These are phyloP conservation scores for Microbotryum intermedium DNA, from an alignment of 1,284 basidiomycete species.

Conservation along the genomic window DNA sequence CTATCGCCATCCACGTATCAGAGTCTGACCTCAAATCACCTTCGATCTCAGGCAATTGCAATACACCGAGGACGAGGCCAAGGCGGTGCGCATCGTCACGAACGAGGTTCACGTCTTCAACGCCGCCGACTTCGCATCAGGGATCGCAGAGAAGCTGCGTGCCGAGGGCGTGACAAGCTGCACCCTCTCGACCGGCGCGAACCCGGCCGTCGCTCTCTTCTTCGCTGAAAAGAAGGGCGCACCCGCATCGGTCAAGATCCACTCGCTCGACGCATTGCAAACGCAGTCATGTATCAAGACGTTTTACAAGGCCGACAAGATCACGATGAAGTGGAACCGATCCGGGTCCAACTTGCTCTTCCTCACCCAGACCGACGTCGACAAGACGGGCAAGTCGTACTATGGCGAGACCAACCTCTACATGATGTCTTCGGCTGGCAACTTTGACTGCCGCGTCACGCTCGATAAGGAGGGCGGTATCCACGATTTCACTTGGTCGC, in stretches of 20 bases:
- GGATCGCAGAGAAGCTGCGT: constrained; percentile 68
- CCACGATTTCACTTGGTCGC: constrained; percentile 93
- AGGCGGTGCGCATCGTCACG: constrained; percentile 72
- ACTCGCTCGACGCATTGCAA: constrained; percentile 58
- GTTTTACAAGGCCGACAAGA: constrained; percentile 93
- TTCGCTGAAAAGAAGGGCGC: constrained; percentile 92
- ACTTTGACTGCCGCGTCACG: constrained; percentile 84
- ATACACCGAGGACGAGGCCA: constrained; percentile 82
- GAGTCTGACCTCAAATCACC: background rate
- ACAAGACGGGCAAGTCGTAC: constrained; percentile 94
- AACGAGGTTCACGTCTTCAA: constrained; percentile 82
- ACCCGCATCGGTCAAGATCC: constrained; percentile 84
- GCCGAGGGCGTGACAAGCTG: constrained; percentile 71
- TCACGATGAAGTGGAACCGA: constrained; percentile 92
- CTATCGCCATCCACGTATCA: background rate
- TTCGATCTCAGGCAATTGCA: constrained; percentile 55
- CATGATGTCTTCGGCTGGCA: constrained; percentile 85
- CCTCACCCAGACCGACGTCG: constrained; percentile 90
- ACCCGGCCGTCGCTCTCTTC: constrained; percentile 79
- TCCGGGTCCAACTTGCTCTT: constrained; percentile 66
- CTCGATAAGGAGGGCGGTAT: constrained; percentile 94
- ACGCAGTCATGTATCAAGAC: constrained; percentile 64
- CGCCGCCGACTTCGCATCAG: constrained; percentile 66
- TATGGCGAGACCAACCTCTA: constrained; percentile 96
- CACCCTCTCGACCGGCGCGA: constrained; percentile 68